Conservation (phyloP, 2,329 filamentous ascomycete species). For the Beauveria sp. region DNA sequence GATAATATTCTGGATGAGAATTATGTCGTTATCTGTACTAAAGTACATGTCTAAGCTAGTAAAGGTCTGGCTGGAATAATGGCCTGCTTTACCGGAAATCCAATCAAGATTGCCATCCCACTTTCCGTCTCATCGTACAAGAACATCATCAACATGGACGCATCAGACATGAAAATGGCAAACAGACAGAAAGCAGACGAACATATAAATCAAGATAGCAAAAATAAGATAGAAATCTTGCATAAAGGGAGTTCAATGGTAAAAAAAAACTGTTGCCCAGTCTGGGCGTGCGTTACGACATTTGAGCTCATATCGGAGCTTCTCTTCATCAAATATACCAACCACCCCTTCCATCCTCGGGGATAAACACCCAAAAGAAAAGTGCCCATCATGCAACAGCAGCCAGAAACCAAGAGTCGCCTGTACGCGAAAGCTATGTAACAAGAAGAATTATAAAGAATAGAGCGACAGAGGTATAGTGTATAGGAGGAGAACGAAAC, state of each 20-base stretch:
- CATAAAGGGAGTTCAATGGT: not conserved
- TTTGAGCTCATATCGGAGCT: not conserved
- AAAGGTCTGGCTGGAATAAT: not conserved
- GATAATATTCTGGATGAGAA: not conserved
- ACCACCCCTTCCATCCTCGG: not conserved
- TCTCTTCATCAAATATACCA: conserved; percentile 7
- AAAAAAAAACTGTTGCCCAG: conserved; percentile 1
- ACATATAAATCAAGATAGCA: not conserved
- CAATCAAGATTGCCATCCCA: not conserved
- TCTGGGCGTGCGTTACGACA: not conserved
- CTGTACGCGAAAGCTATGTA: conserved; percentile 1
- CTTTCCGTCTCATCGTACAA: conserved; percentile 1
- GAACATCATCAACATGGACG: not conserved
- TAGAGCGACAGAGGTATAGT: not conserved
- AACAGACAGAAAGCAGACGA: not conserved
- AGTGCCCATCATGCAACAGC: conserved; percentile 13
- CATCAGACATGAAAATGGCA: not conserved
- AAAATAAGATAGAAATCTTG: not conserved
- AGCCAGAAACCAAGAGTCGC: not conserved
- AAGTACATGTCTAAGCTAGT: not conserved
- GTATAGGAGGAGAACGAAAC: not conserved
- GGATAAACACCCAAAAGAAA: not conserved
- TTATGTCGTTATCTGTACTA: not conserved
- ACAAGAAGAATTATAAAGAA: conserved; percentile 1
- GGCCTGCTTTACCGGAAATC: not conserved